Conservation (phyloP, 495 filamentous ascomycete species). For the Lasiosphaeris hirsuta region DNA sequence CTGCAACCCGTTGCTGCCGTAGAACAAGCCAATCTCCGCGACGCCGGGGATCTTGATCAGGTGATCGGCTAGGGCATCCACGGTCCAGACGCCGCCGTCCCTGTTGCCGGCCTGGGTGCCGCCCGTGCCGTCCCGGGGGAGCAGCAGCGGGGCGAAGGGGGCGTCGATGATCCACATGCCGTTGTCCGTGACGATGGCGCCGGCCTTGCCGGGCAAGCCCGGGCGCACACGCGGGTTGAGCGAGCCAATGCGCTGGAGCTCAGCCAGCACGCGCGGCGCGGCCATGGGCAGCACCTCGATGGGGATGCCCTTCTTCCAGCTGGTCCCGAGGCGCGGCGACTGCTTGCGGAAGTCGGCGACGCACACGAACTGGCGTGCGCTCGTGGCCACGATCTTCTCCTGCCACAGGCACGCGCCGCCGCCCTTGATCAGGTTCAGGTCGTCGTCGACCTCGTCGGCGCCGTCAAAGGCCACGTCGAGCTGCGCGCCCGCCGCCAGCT, state of each 20-base stretch:
- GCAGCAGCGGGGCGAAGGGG: conserved; percentile 69
- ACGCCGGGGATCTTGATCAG: conserved; percentile 86
- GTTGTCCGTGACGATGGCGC: conserved; percentile 88
- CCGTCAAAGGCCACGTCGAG: conserved; percentile 88
- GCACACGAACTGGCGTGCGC: conserved; percentile 84
- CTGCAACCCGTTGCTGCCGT: conserved; percentile 68
- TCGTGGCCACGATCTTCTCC: conserved; percentile 90
- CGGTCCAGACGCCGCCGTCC: conserved; percentile 67
- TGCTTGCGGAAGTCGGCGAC: conserved; percentile 94
- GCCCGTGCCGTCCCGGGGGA: conserved; percentile 49
- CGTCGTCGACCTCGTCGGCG: conserved; percentile 94
- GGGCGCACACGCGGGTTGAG: conserved; percentile 63
- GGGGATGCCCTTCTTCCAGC: conserved; percentile 75
- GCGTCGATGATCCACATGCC: conserved; percentile 92
- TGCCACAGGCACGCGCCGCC: conserved; percentile 96
- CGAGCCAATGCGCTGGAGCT: conserved; percentile 68
- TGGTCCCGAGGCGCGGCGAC: conserved; percentile 68
- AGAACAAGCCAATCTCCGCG: conserved; percentile 88
- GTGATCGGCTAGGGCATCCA: conserved; percentile 62
- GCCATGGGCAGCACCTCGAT: conserved; percentile 90
- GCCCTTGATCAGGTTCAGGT: conserved; percentile 95
- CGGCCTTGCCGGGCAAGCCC: conserved; percentile 66
- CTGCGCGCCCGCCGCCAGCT: conserved; percentile 53
- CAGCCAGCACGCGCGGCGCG: conserved; percentile 63
- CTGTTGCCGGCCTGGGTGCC: conserved; percentile 41